phyloP scores from a whole-genome alignment of 139 green algal genomes.

The Raphidocelis subcapitata region DNA sequence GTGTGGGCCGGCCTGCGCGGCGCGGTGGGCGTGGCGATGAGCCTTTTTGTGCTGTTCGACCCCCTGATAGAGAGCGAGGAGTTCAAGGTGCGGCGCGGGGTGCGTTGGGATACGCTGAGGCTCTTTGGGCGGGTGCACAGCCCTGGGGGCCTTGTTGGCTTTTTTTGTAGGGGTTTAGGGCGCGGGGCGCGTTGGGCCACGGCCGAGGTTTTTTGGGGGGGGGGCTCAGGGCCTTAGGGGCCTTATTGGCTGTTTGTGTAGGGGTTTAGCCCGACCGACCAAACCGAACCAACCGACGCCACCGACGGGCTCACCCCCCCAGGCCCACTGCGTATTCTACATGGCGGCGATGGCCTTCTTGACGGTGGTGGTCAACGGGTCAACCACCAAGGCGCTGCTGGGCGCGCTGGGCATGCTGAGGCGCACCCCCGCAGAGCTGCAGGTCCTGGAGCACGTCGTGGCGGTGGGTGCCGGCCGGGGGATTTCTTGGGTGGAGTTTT shows the following conservation, averaged over 20 bases:
- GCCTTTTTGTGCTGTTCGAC: slow-evolving; percentile 56
- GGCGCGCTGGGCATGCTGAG: slow-evolving; percentile 22
- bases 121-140: too few relatives aligned
- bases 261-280: too few relatives aligned
- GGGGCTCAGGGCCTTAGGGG: too few relatives aligned
- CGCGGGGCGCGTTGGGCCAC: too few relatives aligned
- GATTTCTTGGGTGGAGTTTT: too few relatives aligned
- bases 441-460: slow-evolving; percentile 32
- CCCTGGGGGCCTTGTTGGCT: too few relatives aligned
- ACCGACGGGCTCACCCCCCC: not conserved
- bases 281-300: not conserved
- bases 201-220: too few relatives aligned
- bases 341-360: slow-evolving; percentile 37
- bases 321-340: slow-evolving; percentile 50
- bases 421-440: slow-evolving; percentile 27
- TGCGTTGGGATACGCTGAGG: too few relatives aligned
- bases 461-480: not conserved
- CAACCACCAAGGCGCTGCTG: slow-evolving; percentile 30
- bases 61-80: slow-evolving; percentile 24
- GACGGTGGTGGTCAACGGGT: slow-evolving; percentile 41
- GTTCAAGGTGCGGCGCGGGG: slow-evolving; percentile 13
- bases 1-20: slow-evolving; percentile 62
- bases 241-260: too few relatives aligned
- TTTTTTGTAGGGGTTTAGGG: too few relatives aligned
- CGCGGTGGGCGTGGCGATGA: slow-evolving; percentile 62